Evolutionary conservation across 139 green algal species (phyloP).

Genomic region (Tetradesmus lagerheimii): DNA sequence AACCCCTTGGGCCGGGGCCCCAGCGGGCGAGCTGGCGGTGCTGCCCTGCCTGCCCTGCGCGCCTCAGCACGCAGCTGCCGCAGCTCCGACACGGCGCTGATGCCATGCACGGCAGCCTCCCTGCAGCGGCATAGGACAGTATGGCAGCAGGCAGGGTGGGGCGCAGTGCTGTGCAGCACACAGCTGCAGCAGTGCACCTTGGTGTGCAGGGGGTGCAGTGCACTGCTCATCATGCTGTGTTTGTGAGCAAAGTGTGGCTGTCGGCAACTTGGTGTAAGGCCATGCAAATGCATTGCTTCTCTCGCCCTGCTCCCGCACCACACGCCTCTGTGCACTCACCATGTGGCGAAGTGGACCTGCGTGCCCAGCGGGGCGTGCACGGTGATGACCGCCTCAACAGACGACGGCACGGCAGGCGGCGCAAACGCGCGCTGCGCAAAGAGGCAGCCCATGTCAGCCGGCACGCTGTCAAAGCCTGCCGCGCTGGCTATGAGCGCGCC

Average conservation of each 20-base stretch:
- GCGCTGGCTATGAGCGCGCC: constrained; percentile 66
- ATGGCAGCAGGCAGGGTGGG: background rate
- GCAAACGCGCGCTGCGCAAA: constrained; percentile 8
- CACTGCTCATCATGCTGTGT: no score
- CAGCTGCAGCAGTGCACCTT: background rate
- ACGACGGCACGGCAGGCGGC: constrained; percentile 22
- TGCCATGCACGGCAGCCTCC: constrained; percentile 72
- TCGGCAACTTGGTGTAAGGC: no score
- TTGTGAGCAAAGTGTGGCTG: no score
- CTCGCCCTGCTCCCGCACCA: no score
- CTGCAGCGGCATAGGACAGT: constrained; percentile 53
- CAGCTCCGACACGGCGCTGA: constrained; percentile 56
- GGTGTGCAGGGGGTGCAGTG: no score
- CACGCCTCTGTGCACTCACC: no score
- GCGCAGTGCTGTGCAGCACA: background rate
- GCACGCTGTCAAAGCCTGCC: constrained; percentile 72
- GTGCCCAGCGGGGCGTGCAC: constrained; percentile 33
- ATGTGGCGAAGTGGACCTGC: constrained; percentile 47
- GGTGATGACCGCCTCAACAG: constrained; percentile 44
- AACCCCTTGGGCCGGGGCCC: background rate
- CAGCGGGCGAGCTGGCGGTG: background rate
- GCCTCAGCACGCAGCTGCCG: constrained; percentile 49
- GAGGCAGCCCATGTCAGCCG: constrained; percentile 49
- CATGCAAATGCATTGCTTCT: no score
- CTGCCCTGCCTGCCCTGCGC: background rate